These are phyloP conservation scores for Phytophthora pistaciae DNA, from an alignment of 352 stramenopile species.

Conservation along the genomic window DNA sequence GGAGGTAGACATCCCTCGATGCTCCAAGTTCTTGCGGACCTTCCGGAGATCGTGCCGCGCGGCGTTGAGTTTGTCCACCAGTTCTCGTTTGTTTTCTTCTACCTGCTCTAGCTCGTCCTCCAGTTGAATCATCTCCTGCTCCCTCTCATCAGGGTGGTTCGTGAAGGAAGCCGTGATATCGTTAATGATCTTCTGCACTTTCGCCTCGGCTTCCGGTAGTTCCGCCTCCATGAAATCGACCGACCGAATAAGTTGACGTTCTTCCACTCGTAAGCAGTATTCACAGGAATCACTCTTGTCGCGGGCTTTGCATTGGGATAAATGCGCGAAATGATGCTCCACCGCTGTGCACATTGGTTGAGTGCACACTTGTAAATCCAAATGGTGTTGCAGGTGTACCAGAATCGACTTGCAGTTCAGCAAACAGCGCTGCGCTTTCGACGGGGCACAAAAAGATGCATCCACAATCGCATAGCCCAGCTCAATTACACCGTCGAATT, in stretches of 20 bases:
- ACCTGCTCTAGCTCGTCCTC: conserved; percentile 71
- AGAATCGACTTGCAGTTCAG: conserved; percentile 67
- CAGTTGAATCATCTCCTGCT: conserved; percentile 55
- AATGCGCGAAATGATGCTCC: conserved; percentile 68
- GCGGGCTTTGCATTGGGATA: conserved; percentile 55
- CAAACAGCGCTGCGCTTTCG: conserved; percentile 59
- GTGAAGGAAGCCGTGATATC: conserved; percentile 57
- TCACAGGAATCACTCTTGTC: conserved; percentile 47
- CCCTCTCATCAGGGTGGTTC: conserved; percentile 45
- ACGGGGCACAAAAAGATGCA: conserved; percentile 60
- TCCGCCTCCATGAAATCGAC: conserved; percentile 64
- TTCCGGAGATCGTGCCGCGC: conserved; percentile 37
- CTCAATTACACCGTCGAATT: conserved; percentile 53
- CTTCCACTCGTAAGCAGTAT: conserved; percentile 66
- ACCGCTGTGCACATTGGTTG: conserved; percentile 63
- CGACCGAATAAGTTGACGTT: conserved; percentile 53
- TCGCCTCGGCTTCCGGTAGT: conserved; percentile 57
- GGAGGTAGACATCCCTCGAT: conserved; percentile 24
- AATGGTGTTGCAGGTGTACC: conserved; percentile 65
- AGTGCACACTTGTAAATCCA: conserved; percentile 62
- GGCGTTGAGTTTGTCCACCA: conserved; percentile 49
- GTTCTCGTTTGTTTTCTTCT: conserved; percentile 58
- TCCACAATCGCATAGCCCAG: conserved; percentile 69
- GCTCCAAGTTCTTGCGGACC: conserved; percentile 52
- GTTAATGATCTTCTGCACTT: conserved; percentile 60